phyloP scores from a whole-genome alignment of 768 basidiomycete species.

The Rhizopogon vesiculosus region DNA sequence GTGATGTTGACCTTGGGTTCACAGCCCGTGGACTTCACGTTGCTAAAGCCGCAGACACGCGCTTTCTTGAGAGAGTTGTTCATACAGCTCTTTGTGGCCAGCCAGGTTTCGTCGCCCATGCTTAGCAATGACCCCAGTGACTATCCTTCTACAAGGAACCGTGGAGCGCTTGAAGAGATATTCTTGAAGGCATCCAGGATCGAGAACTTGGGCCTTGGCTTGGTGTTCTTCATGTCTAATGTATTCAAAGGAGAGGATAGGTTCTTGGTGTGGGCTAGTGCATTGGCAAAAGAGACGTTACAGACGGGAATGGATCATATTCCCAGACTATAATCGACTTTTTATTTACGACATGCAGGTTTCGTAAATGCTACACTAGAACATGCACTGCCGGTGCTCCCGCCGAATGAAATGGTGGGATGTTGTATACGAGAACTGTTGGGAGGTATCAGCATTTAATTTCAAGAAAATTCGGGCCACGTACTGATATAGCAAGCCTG shows the following conservation, averaged over 20 bases:
- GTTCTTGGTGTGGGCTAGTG: slow-evolving; percentile 62
- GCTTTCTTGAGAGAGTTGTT: slow-evolving; percentile 72
- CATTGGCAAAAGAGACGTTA: slow-evolving; percentile 66
- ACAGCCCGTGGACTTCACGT: slow-evolving; percentile 85
- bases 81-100: slow-evolving; percentile 62
- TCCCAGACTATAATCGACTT: slow-evolving; percentile 20
- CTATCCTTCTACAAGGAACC: slow-evolving; percentile 44
- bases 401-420: slow-evolving; percentile 71
- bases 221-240: slow-evolving; percentile 64
- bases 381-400: slow-evolving; percentile 65
- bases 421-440: slow-evolving; percentile 69
- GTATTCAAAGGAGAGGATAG: slow-evolving; percentile 36
- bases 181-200: slow-evolving; percentile 71
- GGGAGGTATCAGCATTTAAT: neutral
- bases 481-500: slow-evolving; percentile 63
- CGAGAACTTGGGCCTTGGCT: slow-evolving; percentile 65
- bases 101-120: slow-evolving; percentile 70
- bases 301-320: slow-evolving; percentile 58
- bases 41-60: slow-evolving; percentile 56
- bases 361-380: slow-evolving; percentile 72
- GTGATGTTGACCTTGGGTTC: neutral
- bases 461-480: slow-evolving; percentile 9
- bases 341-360: slow-evolving; percentile 2
- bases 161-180: slow-evolving; percentile 65
- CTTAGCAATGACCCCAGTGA: slow-evolving; percentile 34